These are phyloP conservation scores for Fusarium phyllophilum DNA, from an alignment of 2,329 filamentous ascomycete genomes.

Conservation along the genomic window DNA sequence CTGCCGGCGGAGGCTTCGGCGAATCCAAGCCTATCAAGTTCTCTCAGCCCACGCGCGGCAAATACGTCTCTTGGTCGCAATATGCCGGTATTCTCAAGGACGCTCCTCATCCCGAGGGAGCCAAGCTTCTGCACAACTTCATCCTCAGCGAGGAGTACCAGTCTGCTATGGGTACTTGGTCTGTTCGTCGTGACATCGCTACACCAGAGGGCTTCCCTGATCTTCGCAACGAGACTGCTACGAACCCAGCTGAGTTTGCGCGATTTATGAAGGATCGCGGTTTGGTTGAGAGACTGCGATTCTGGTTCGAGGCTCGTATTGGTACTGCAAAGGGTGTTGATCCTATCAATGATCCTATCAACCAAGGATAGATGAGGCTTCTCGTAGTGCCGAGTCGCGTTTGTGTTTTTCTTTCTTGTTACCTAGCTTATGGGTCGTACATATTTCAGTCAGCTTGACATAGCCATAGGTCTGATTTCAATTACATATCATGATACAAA, in stretches of 20 bases:
- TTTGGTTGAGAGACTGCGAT: constrained; percentile 18
- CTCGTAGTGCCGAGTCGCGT: neutral
- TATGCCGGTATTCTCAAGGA: constrained; percentile 54
- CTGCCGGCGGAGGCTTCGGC: constrained; percentile 13
- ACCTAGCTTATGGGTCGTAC: neutral
- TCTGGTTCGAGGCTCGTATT: constrained; percentile 24
- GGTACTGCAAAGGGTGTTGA: neutral
- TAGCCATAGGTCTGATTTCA: no score
- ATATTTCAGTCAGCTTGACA: neutral
- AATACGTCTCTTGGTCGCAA: constrained; percentile 61
- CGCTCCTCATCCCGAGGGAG: constrained; percentile 25
- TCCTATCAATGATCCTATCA: neutral
- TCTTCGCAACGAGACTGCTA: constrained; percentile 12
- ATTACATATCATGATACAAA: neutral
- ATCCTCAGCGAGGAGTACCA: constrained; percentile 17
- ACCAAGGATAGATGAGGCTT: neutral
- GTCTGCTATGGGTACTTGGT: neutral
- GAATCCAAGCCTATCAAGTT: constrained; percentile 34
- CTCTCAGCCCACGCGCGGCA: constrained; percentile 49
- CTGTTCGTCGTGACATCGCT: constrained; percentile 11
- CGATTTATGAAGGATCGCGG: constrained; percentile 12
- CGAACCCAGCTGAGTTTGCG: constrained; percentile 12
- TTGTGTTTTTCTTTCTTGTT: neutral
- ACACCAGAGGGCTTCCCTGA: neutral
- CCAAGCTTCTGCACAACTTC: constrained; percentile 23